Base-by-base conservation (phyloP, 192 early-diverging fungal species). In the Entomortierella parvispora region DNA sequence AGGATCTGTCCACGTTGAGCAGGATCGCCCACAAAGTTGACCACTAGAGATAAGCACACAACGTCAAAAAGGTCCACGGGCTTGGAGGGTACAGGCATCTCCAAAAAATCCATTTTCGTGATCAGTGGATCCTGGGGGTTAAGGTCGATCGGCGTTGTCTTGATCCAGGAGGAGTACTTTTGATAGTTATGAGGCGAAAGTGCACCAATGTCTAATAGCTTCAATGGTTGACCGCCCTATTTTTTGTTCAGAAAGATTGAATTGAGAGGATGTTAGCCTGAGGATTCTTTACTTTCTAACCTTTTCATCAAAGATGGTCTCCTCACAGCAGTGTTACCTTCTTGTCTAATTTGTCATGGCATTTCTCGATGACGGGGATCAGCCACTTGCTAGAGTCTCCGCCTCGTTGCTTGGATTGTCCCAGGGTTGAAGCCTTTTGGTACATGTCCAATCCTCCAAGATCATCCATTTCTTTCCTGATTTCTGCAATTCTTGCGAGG, bases 381-480 rank as follows among this genome's bases (percentile, higher is more conserved):
- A 97, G 71, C 93, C 93, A 97, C 62, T 90, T 88, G 51, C 91
- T 90, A 0, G 93, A 92, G 49, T 93, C 94, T 9, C 90, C 87
- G 32, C 96, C 96, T 31, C 92, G 88, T 47, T 85, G 69, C 74
- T 94, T 93, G 68, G 91, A 91, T 50, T 94, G 93, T 17, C 94
- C 96, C 49, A 91, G 64, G 0, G 94, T 83, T 2, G 89, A 91
- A 0, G 96, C 96, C 51, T 89, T 85, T 50, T 97, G 96, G 65
- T 97, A 97, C 76, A 89, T 91, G 61, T 97, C 89, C 32, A 97
- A 68, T 0, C 96, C 96, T 25, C 96, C 96, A 63, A 97, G 83
- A 12, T 81, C 76, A 20, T 93, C 87, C 70, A 97, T 82, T 55
- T 83, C 83, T 10, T 62, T 31, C 17, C 70, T 10, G 14, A 84